These are phyloP conservation scores for Microsporum canis DNA, from an alignment of 2,329 filamentous ascomycete species.

Conservation along the genomic window DNA sequence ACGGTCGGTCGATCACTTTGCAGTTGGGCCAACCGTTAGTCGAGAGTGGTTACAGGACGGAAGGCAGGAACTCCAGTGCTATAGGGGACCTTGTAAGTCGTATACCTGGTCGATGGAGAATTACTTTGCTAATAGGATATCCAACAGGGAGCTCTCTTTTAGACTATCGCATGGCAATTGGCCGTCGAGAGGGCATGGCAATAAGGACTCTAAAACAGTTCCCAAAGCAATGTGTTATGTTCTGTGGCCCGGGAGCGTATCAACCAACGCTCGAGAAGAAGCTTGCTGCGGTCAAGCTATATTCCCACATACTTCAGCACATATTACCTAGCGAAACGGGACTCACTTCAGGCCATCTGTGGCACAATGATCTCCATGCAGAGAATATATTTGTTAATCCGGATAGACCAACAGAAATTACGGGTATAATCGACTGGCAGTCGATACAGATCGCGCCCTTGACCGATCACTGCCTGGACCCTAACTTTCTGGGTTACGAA, in stretches of 20 bases:
- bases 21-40: conserved; percentile 28
- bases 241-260: conserved; percentile 32
- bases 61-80: conserved; percentile 21
- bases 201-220: conserved; percentile 14
- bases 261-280: conserved; percentile 18
- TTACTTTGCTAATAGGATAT: neutral
- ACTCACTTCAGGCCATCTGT: conserved; percentile 22
- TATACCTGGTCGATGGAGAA: conserved; percentile 6
- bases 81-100: conserved; percentile 30
- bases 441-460: conserved; percentile 16
- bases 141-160: conserved; percentile 21
- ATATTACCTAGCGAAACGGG: conserved; percentile 6
- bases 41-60: conserved; percentile 25
- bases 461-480: conserved; percentile 15
- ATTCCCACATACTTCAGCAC: conserved; percentile 6
- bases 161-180: conserved; percentile 26
- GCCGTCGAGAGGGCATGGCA: conserved; percentile 23
- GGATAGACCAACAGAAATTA: conserved; percentile 8
- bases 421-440: conserved; percentile 22
- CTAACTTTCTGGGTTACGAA: conserved; percentile 17
- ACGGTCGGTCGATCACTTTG: conserved; percentile 17
- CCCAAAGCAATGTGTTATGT: conserved; percentile 17
- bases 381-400: conserved; percentile 31
- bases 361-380: conserved; percentile 33
- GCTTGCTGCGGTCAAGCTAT: conserved; percentile 14